Evolutionary conservation across 495 filamentous ascomycete species (phyloP).

Genomic region (Aspergillus steynii): DNA sequence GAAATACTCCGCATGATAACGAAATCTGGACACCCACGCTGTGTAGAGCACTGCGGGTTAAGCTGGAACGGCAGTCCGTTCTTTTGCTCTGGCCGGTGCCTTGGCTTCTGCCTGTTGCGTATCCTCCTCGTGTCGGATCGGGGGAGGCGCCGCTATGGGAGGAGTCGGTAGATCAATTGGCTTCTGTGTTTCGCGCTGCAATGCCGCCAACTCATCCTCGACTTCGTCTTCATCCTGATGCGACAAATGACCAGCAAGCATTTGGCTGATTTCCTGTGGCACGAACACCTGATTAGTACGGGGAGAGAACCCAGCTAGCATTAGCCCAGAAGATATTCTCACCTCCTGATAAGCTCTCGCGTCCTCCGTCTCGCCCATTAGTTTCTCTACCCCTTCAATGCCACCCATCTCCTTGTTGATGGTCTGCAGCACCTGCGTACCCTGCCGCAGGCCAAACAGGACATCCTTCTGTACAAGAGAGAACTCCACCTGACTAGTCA

Average conservation of each 20-base stretch:
- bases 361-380: conserved; percentile 89
- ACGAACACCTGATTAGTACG: conserved; percentile 16
- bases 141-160: conserved; percentile 45
- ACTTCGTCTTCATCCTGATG: conserved; percentile 97
- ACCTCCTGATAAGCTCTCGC: conserved; percentile 87
- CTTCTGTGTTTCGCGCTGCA: conserved; percentile 66
- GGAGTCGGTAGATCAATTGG: conserved; percentile 57
- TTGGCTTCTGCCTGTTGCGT: conserved; percentile 33
- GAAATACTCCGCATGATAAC: not conserved
- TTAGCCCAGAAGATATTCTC: conserved; percentile 17
- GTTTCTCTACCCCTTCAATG: conserved; percentile 84
- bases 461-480: conserved; percentile 95
- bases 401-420: conserved; percentile 97
- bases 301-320: not conserved
- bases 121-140: conserved; percentile 20
- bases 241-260: conserved; percentile 81
- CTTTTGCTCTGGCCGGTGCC: conserved; percentile 38
- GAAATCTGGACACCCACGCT: not conserved
- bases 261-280: conserved; percentile 79
- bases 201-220: conserved; percentile 84
- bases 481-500: conserved; percentile 86
- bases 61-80: conserved; percentile 33
- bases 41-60: conserved; percentile 8
- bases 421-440: conserved; percentile 82
- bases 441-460: conserved; percentile 87